Evolutionary conservation across 1,284 basidiomycete species (phyloP), one percentile per base, ranked within the genome.

Genomic region (Caloboletus inedulis): DNA sequence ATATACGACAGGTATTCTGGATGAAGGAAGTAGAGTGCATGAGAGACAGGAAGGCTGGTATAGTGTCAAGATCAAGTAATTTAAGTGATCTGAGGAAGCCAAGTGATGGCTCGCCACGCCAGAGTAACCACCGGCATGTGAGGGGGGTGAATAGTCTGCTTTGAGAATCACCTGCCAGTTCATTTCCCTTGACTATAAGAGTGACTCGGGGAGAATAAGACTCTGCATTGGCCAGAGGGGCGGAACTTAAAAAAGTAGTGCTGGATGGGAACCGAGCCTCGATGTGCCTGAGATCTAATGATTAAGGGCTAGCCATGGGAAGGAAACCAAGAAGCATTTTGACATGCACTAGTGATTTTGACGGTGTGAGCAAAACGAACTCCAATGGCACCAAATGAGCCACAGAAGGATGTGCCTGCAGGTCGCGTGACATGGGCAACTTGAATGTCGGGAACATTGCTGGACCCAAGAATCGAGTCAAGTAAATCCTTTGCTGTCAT

Each of bases 401-500:
- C 62, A 33, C 53, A 51, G 14, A 70, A 63, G 16, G 62, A 67
- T 39, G 63, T 55, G 12, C 64, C 49, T 31, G 46, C 30, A 10
- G 58, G 56, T 37, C 45, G 54, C 9, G 43, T 42, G 14, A 56
- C 36, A 36, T 45, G 29, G 21, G 37, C 8, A 29, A 56, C n/a
- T n/a, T n/a, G n/a, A n/a, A n/a, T 42, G 31, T 52, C 46, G 1
- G 46, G 18, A 39, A 35, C 39, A 23, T 43, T 30, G 29, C 45
- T 54, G 8, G 58, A 50, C 37, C 56, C 54, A 47, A 68, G 55
- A 43, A 70, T 72, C 0, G 55, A 62, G 31, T 71, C 64, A 10
- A 72, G 57, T 37, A 71, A 47, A 39, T 72, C 64, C 35, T 57
- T 57, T 12, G 64, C 65, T 3, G 69, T 66, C 10, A 47, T 60